phyloP scores from a whole-genome alignment of 306 rosid species.

The Rosa lucieae region DNA sequence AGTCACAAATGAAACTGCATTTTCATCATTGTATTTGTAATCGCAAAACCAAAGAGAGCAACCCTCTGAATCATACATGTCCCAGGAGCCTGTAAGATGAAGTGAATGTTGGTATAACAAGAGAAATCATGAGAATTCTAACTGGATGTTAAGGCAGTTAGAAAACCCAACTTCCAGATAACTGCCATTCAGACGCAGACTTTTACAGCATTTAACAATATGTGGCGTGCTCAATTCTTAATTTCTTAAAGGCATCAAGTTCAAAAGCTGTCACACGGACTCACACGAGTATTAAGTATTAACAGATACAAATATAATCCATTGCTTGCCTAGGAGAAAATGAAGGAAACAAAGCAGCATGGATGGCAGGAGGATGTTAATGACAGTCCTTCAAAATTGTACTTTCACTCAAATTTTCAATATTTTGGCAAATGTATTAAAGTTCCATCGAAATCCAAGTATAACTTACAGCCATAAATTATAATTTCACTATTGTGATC shows the following conservation, averaged over 20 bases:
- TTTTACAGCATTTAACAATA: neutral
- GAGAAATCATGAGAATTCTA: neutral
- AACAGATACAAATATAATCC: too few species aligned
- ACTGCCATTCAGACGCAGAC: neutral
- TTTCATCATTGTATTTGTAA: conserved; percentile 79
- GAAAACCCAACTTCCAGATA: neutral
- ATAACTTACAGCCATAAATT: neutral
- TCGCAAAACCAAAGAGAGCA: conserved; percentile 85
- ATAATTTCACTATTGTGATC: neutral
- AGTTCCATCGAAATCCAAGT: neutral
- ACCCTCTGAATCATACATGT: conserved; percentile 95
- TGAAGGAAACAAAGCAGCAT: too few species aligned
- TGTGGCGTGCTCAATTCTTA: neutral
- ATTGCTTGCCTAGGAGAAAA: neutral
- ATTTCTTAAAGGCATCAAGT: neutral
- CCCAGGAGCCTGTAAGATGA: conserved; percentile 75
- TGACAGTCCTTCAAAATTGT: neutral
- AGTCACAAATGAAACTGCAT: conserved; percentile 73
- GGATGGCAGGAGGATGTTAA: neutral
- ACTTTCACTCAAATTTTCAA: neutral
- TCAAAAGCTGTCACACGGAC: neutral
- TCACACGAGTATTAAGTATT: too few species aligned
- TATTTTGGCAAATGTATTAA: neutral
- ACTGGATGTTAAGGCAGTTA: neutral
- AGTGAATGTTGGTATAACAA: neutral